Evolutionary conservation across 2,329 filamentous ascomycete genomes (phyloP).

Genomic region (Grosmannia serpens): DNA sequence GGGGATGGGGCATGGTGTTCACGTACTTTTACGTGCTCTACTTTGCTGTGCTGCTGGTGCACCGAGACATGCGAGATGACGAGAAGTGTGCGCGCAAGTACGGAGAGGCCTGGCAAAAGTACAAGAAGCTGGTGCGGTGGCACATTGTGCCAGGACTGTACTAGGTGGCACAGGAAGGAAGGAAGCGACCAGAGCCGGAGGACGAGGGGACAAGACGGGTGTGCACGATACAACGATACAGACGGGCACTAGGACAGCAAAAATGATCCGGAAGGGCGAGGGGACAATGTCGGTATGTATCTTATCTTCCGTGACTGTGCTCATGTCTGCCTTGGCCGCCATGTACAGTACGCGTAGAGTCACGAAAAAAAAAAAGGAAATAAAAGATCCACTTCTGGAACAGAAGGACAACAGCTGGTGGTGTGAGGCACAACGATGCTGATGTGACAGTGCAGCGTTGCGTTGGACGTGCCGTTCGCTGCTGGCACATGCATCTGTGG

Average conservation of each 20-base stretch:
- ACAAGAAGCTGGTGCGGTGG: slow-evolving; percentile 70
- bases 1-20: slow-evolving; percentile 74
- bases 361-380: no score
- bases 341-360: no score
- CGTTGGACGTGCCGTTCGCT: not conserved
- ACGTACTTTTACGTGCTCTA: slow-evolving; percentile 95
- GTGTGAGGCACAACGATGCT: not conserved
- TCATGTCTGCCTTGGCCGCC: no score
- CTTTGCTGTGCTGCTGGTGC: slow-evolving; percentile 76
- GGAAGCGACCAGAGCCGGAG: not conserved
- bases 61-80: slow-evolving; percentile 78
- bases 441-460: not conserved
- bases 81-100: slow-evolving; percentile 89
- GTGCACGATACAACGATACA: no score
- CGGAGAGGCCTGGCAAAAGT: slow-evolving; percentile 82
- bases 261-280: no score
- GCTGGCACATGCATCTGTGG: not conserved
- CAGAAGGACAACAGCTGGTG: not conserved
- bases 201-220: not conserved
- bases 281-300: no score
- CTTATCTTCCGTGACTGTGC: no score
- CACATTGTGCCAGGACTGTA: slow-evolving; percentile 81
- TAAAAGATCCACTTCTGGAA: no score
- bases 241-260: no score
- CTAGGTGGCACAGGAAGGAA: slow-evolving; percentile 24